Evolutionary conservation across 1,139 yeast genomes (phyloP).

Genomic region (Kluyveromyces marxianus): DNA sequence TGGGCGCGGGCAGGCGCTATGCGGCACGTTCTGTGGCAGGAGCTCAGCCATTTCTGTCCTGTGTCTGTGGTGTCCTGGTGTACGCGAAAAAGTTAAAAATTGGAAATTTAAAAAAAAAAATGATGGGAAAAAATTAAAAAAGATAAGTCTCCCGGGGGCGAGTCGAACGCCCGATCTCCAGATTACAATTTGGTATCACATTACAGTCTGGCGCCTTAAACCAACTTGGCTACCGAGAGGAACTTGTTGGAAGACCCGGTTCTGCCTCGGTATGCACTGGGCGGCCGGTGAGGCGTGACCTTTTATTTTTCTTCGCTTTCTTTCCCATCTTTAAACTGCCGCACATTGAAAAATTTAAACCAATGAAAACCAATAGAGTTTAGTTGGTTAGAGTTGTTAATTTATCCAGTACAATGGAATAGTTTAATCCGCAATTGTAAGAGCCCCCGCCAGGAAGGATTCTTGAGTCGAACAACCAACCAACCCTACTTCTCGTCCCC

Average conservation of each 20-base stretch:
- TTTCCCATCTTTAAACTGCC: not conserved
- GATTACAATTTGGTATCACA: slow-evolving; percentile 12
- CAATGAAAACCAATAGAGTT: not conserved
- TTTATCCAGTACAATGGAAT: not conserved
- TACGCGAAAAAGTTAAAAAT: no score
- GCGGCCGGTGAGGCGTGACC: not conserved
- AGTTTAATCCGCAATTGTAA: not conserved
- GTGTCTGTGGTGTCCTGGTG: no score
- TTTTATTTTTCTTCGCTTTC: no score
- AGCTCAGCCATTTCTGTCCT: no score
- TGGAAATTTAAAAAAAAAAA: no score
- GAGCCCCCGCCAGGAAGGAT: no score
- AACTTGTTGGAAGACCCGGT: not conserved
- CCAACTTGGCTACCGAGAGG: slow-evolving; percentile 22
- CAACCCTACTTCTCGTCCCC: not conserved
- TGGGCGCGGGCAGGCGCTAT: no score
- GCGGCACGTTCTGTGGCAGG: no score
- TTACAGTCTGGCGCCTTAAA: slow-evolving; percentile 23
- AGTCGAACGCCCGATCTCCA: slow-evolving; percentile 27
- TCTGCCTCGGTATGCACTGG: not conserved
- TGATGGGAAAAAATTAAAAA: not conserved
- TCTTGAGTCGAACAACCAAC: not conserved
- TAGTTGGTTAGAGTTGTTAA: not conserved
- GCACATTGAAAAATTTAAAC: slow-evolving; percentile 1
- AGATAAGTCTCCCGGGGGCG: slow-evolving; percentile 25